Evolutionary conservation across 257 asterid species (phyloP), one percentile per base, ranked within the genome.

Genomic region (Solanum verrucosum): DNA sequence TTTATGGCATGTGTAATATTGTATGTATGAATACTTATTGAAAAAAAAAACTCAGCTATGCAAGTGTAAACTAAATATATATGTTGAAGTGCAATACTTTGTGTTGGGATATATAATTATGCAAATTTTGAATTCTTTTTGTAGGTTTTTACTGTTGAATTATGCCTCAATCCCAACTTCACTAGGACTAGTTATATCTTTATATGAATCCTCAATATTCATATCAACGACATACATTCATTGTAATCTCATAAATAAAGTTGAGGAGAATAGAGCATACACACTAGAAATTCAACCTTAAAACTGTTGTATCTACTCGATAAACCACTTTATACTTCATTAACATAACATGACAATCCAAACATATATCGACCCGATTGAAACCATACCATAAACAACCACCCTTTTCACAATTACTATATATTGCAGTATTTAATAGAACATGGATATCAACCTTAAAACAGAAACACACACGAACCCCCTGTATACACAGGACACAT

Each of bases 401-500:
- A 86, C 73, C 23, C 5, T 71, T 37, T 44, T 34, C 37, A 86
- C 79, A 85, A 67, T 67, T 85, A 70, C 84, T 72, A 86, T 25
- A 72, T 49, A 86, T 63, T 86, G 70, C 78, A 67, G 25, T 15
- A 38, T 14, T 21, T 25, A 60, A 16, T 18, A 33, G 8, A 87
- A 90, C 42, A 23, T 52, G 85, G 89, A 78, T 40, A 78, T 65
- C 75, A 83, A 89, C 74, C 52, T n/a, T 79, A 38, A 63, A 88
- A 87, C 85, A 88, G 9, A 77, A 73, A 37, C 81, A 34, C 81
- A 23, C 27, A 38, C 44, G 89, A 67, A 16, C 83, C 12, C 52
- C 34, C 84, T 38, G 84, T 42, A 87, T 68, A 88, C 84, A 91
- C 68, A 86, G 84, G 89, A 15, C 49, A 84, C 70, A 38, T 78